phyloP scores from a whole-genome alignment of 2,329 filamentous ascomycete species.

The Pseudogymnoascus sp. region DNA sequence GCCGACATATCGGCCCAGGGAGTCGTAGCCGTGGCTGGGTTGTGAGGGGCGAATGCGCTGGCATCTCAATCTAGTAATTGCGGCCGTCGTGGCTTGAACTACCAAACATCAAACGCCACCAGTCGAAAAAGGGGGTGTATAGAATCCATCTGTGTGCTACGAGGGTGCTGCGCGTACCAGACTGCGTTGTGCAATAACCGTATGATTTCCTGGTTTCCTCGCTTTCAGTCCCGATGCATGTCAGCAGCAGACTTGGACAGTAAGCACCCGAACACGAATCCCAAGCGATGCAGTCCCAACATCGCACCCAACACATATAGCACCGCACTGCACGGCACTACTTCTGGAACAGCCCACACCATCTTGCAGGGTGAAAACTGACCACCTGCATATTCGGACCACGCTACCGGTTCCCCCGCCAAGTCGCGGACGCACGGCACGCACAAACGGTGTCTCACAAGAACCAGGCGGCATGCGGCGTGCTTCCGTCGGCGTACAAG shows the following conservation, averaged over 20 bases:
- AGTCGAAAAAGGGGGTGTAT: background rate
- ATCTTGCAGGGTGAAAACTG: background rate
- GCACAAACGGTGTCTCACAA: background rate
- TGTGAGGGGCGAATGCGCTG: background rate
- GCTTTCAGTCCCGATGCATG: background rate
- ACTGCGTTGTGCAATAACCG: background rate
- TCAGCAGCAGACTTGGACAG: background rate
- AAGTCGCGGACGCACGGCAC: background rate
- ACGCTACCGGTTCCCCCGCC: slow-evolving; percentile 3
- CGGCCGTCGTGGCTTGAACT: background rate
- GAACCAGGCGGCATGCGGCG: background rate
- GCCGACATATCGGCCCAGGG: background rate
- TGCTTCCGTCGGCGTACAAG: background rate
- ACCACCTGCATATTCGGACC: background rate
- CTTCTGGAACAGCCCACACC: background rate
- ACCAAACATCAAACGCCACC: background rate
- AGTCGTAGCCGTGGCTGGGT: background rate
- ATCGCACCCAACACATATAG: background rate
- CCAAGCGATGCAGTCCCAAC: slow-evolving; percentile 3
- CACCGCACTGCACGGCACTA: background rate
- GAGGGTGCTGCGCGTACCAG: background rate
- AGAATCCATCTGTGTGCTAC: background rate
- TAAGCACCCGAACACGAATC: background rate
- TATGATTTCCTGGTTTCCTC: background rate
- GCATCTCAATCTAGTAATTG: background rate